These are phyloP conservation scores for Limonomyces culmigenus DNA, from an alignment of 1,284 basidiomycete genomes.

Conservation along the genomic window DNA sequence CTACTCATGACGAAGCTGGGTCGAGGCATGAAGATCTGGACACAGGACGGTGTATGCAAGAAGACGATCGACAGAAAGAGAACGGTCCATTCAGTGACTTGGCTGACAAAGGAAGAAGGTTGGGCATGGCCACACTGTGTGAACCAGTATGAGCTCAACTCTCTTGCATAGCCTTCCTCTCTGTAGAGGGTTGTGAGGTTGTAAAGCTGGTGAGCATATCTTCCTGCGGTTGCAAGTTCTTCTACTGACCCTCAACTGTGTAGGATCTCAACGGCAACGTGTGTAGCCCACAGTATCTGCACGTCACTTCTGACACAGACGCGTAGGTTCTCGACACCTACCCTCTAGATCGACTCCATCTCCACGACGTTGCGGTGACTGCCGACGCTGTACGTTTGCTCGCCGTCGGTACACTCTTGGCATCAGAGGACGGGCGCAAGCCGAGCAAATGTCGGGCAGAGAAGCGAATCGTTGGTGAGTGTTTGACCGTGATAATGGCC, in stretches of 20 bases:
- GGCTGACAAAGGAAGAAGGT: conserved; percentile 58
- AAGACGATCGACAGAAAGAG: conserved; percentile 49
- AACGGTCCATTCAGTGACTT: conserved; percentile 49
- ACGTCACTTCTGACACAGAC: no score
- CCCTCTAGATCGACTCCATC: conserved; percentile 44
- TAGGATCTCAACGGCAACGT: conserved; percentile 37
- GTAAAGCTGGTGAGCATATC: neutral
- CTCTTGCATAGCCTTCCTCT: conserved; percentile 18
- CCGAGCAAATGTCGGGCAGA: conserved; percentile 61
- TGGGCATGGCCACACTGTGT: no score
- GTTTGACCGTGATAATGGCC: conserved; percentile 1
- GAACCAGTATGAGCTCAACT: no score
- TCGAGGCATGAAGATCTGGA: conserved; percentile 64
- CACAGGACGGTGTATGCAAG: conserved; percentile 56
- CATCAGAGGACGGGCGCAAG: conserved; percentile 42
- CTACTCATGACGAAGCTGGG: conserved; percentile 48
- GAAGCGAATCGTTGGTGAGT: conserved; percentile 58
- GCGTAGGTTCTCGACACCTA: conserved; percentile 19
- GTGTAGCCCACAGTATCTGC: no score
- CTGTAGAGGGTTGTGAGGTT: neutral
- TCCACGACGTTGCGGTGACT: conserved; percentile 61
- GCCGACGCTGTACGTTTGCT: conserved; percentile 48
- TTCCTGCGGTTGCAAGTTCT: no score
- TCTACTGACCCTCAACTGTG: neutral
- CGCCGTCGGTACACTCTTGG: conserved; percentile 51